A percentile compares a stretch with the other conserved stretches of the same genome.
Conservation (phyloP, 345 rosid genomes). For the Linum tenue region DNA sequence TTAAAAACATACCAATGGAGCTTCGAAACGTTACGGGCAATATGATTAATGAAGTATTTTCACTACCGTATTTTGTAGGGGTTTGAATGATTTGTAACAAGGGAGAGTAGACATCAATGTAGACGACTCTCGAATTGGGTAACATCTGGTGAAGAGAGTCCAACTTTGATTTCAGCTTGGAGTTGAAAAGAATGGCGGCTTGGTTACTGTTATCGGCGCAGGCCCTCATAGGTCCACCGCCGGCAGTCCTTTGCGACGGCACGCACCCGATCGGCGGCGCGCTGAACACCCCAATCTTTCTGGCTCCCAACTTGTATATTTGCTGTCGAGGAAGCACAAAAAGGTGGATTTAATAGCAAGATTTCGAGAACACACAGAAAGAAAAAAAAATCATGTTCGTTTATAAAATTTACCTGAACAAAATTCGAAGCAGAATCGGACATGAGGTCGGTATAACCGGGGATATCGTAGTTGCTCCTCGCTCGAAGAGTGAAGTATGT, state of each 20-base stretch:
- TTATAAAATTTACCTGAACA: conserved; percentile 10
- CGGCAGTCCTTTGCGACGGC: conserved; percentile 21
- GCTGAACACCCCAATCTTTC: conserved; percentile 14
- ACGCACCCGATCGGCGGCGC: conserved; percentile 22
- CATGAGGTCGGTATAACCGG: conserved; percentile 16
- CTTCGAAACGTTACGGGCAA: no score
- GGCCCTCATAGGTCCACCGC: conserved; percentile 11
- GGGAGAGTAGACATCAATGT: conserved; percentile 14
- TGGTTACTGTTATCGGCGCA: conserved; percentile 17
- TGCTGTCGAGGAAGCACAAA: conserved; percentile 10
- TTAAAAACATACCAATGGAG: neutral
- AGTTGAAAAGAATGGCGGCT: conserved; percentile 21
- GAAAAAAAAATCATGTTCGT: neutral
- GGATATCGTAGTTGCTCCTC: conserved; percentile 8
- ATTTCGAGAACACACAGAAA: neutral
- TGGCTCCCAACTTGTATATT: conserved; percentile 25
- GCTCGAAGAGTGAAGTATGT: conserved; percentile 15
- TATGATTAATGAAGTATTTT: neutral
- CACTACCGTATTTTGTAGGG: conserved; percentile 22
- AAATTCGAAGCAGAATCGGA: conserved; percentile 15
- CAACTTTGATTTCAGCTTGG: conserved; percentile 7
- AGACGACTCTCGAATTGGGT: conserved; percentile 9
- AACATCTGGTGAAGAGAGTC: neutral
- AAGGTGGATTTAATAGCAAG: no score
- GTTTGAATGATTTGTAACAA: conserved; percentile 18